These are phyloP conservation scores for Aspergillus sp. DNA, from an alignment of 2,329 filamentous ascomycete species.

Conservation along the genomic window DNA sequence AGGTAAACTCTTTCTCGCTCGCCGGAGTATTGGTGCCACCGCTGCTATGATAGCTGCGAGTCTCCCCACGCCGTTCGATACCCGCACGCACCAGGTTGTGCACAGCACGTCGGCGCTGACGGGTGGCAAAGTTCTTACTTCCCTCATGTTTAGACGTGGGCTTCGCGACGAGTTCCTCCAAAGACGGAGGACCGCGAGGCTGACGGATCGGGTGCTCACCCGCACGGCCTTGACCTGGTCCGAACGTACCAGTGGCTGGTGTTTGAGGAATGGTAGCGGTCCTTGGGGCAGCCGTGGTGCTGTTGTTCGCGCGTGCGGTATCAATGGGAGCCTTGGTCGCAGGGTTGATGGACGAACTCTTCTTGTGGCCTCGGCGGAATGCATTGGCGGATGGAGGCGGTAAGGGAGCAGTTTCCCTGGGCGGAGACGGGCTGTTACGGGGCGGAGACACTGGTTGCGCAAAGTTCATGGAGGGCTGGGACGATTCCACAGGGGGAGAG, in stretches of 20 bases:
- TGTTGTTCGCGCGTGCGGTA: constrained; percentile 46
- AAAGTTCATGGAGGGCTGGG: constrained; percentile 54
- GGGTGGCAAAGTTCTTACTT: constrained; percentile 93
- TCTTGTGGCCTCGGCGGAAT: constrained; percentile 92
- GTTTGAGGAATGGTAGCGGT: constrained; percentile 76
- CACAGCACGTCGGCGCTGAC: constrained; percentile 86
- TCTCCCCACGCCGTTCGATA: constrained; percentile 73
- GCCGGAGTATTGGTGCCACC: constrained; percentile 82
- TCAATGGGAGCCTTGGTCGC: constrained; percentile 47
- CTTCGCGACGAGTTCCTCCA: constrained; percentile 86
- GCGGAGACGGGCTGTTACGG: constrained; percentile 64
- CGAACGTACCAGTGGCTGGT: constrained; percentile 80
- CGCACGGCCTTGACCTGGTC: constrained; percentile 85
- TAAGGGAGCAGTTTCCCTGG: constrained; percentile 67
- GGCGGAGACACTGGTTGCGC: constrained; percentile 64
- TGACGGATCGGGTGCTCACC: constrained; percentile 94
- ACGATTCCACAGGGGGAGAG: constrained; percentile 70
- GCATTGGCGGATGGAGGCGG: constrained; percentile 86
- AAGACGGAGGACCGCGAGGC: constrained; percentile 82
- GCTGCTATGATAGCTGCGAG: constrained; percentile 61
- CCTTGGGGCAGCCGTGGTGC: constrained; percentile 64
- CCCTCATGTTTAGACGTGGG: constrained; percentile 92
- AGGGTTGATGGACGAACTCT: constrained; percentile 70
- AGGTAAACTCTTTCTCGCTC: constrained; percentile 71
- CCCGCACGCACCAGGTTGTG: constrained; percentile 89